phyloP scores from a whole-genome alignment of 805 yeast genomes.

The Schwanniomyces polymorphus region DNA sequence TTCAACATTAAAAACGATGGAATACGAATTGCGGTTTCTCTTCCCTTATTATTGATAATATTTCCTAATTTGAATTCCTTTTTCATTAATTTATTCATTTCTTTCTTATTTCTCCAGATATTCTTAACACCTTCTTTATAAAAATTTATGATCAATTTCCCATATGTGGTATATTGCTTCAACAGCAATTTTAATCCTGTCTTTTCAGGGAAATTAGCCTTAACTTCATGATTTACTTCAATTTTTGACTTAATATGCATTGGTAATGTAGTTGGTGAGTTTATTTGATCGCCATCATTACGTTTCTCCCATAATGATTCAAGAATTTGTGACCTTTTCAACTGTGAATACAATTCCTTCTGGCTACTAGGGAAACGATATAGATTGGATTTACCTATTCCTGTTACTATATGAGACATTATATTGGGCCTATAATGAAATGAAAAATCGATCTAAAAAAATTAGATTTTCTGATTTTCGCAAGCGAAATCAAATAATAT shows the following conservation, averaged over 20 bases:
- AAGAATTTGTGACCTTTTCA: constrained; percentile 14
- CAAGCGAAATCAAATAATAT: not conserved
- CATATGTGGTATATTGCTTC: constrained; percentile 45
- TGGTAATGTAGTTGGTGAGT: constrained; percentile 33
- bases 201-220: constrained; percentile 14
- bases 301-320: constrained; percentile 13
- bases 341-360: constrained; percentile 6
- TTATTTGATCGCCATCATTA: constrained; percentile 12
- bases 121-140: constrained; percentile 59
- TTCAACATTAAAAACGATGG: constrained; percentile 37
- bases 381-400: constrained; percentile 4
- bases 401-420: not conserved
- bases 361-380: constrained; percentile 12
- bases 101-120: constrained; percentile 47
- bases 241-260: constrained; percentile 22
- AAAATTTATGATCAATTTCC: constrained; percentile 47
- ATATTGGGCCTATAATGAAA: not conserved
- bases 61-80: constrained; percentile 17
- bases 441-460: not conserved
- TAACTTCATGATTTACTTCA: constrained; percentile 25
- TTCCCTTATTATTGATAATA: constrained; percentile 21
- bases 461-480: not conserved
- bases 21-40: constrained; percentile 23
- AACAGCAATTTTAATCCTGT: constrained; percentile 16
- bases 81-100: constrained; percentile 14